Base-by-base conservation (phyloP, 1,284 basidiomycete species). In the Boletus subluridellus region DNA sequence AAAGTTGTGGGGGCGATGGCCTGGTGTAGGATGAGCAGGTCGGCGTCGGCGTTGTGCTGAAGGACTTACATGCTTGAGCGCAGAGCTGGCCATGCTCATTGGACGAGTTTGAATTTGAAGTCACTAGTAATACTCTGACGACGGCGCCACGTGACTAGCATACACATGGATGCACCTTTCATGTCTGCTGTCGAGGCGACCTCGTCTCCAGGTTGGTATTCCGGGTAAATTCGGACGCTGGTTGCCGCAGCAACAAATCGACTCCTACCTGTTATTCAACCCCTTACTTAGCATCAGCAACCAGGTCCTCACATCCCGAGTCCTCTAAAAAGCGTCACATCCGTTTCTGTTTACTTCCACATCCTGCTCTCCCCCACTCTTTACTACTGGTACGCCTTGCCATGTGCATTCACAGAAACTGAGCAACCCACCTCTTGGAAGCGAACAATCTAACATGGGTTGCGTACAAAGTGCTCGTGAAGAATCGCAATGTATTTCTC, bases 51-150 rank as follows among this genome's bases (percentile, higher is more conserved):
- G 7, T 26, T 8, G 32, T 3, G 26, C 38, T 11, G 48, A 34
- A 37, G 1, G 46, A 69, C 78, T 58, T 63, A 85, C 85, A 73
- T 84, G 83, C 69, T 81, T 85, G 60, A 79, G 70, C 24, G 77
- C 74, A 63, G 71, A 76, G 72, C 80, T 85, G 67, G 84, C 78
- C 85, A 87, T 87, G 47, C 60, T 63, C 44, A 30, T 41, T 38
- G 28, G 50, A 54, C 41, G 21, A 62, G 44, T 24, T 39, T 17
- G 11, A 26, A 30, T 37, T 35, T 12, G 21, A 30, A 37, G 35
- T 34, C 48, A 35, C 37, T 37, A 26, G 21, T 21, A 21, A 21
- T 37, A 7, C 14, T 12, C 15, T 28, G 15, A 41, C 24, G 42
- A 64, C 35, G 54, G 12, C 8, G 55, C 62, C 63, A 63, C 63